These are phyloP conservation scores for Daldinia eschscholtzii DNA, from an alignment of 2,329 filamentous ascomycete genomes.

Conservation along the genomic window DNA sequence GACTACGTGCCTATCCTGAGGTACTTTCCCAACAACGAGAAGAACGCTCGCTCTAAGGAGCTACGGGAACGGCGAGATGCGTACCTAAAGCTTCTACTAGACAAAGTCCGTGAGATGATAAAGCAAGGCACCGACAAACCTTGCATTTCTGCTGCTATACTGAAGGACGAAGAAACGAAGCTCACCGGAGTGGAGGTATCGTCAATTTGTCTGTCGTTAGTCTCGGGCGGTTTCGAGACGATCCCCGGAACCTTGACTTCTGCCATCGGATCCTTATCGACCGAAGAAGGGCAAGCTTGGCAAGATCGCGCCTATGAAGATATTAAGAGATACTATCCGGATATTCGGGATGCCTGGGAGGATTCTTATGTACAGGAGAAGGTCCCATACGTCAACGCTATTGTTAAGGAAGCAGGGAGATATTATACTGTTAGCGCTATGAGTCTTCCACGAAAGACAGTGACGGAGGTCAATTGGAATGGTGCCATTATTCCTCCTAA, in stretches of 20 bases:
- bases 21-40: conserved; percentile 65
- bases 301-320: conserved; percentile 66
- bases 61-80: conserved; percentile 62
- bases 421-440: conserved; percentile 68
- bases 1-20: conserved; percentile 65
- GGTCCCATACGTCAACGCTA: conserved; percentile 61
- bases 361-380: conserved; percentile 60
- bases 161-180: conserved; percentile 67
- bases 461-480: conserved; percentile 64
- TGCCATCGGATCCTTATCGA: conserved; percentile 63
- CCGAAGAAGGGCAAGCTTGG: conserved; percentile 61
- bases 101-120: conserved; percentile 65
- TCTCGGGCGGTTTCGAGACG: conserved; percentile 67
- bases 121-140: conserved; percentile 64
- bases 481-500: conserved; percentile 64
- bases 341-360: conserved; percentile 61
- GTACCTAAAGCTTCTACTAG: conserved; percentile 63
- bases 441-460: conserved; percentile 65
- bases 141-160: conserved; percentile 65
- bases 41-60: conserved; percentile 61
- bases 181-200: conserved; percentile 65
- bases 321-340: conserved; percentile 62
- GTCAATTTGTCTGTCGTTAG: conserved; percentile 65
- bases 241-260: conserved; percentile 67
- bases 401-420: conserved; percentile 65